These are phyloP conservation scores for Stachybotrys chlorohalonatus DNA, from an alignment of 2,329 filamentous ascomycete genomes.

Conservation along the genomic window DNA sequence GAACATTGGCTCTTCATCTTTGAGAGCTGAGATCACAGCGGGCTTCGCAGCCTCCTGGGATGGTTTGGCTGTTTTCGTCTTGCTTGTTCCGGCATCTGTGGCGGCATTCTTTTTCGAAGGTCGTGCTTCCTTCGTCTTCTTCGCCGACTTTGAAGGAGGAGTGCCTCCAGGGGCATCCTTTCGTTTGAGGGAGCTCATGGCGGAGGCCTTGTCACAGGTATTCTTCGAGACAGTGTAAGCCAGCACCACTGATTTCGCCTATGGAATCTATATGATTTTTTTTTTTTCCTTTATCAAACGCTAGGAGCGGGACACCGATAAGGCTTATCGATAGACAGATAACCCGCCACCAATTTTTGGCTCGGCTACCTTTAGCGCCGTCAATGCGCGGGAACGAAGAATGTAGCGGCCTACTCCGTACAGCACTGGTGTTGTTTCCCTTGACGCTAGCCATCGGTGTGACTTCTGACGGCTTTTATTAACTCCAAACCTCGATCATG, in stretches of 20 bases:
- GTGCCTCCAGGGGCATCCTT: conserved; percentile 47
- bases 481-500: neutral
- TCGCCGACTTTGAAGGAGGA: conserved; percentile 38
- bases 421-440: neutral
- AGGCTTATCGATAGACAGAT: neutral
- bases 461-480: neutral
- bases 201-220: conserved; percentile 18
- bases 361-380: neutral
- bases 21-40: conserved; percentile 37
- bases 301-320: conserved; percentile 1
- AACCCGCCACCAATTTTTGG: conserved; percentile 8
- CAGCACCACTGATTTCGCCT: neutral
- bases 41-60: conserved; percentile 16
- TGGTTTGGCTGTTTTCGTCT: conserved; percentile 21
- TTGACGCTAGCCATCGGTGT: neutral
- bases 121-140: conserved; percentile 33
- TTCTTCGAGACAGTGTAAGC: neutral
- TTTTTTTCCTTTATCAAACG: neutral
- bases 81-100: conserved; percentile 18
- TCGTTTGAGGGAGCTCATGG: conserved; percentile 48
- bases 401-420: too few species aligned
- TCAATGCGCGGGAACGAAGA: too few species aligned
- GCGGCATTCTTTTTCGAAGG: conserved; percentile 36
- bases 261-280: neutral
- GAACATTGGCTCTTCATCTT: conserved; percentile 82